phyloP scores from a whole-genome alignment of 805 yeast species.

The Candida coquimbonensis region DNA sequence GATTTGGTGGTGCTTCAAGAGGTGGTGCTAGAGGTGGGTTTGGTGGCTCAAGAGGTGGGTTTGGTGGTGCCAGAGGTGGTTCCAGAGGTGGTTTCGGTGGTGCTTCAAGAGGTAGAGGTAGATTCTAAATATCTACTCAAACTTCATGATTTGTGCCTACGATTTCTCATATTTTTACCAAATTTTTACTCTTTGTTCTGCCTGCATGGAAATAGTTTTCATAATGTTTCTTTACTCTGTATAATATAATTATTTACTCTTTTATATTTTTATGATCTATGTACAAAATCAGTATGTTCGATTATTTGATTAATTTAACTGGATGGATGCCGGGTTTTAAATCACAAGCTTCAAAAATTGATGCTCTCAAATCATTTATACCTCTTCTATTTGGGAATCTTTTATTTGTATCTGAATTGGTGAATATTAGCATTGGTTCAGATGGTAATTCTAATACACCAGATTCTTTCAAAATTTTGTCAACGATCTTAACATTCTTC shows the following conservation, averaged over 20 bases:
- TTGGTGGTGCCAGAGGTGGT: conserved; percentile 23
- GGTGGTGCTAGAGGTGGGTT: conserved; percentile 31
- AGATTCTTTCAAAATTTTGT: conserved; percentile 31
- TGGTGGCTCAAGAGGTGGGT: conserved; percentile 23
- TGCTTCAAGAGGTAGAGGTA: conserved; percentile 24
- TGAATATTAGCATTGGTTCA: conserved; percentile 38
- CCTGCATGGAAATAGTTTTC: conserved; percentile 1
- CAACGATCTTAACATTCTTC: conserved; percentile 29
- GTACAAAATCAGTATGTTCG: too few species aligned
- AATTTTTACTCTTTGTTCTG: not conserved
- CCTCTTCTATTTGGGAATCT: conserved; percentile 40
- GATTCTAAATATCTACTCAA: conserved; percentile 13
- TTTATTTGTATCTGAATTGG: conserved; percentile 38
- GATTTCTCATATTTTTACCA: not conserved
- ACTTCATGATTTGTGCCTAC: not conserved
- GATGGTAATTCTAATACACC: conserved; percentile 36
- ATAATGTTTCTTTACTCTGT: not conserved
- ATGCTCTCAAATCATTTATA: conserved; percentile 41
- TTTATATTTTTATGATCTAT: not conserved
- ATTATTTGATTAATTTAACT: conserved; percentile 12
- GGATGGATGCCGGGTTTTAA: conserved; percentile 22
- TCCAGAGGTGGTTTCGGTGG: conserved; percentile 31
- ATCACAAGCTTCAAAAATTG: conserved; percentile 50
- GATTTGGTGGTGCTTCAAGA: conserved; percentile 25
- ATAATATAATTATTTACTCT: conserved; percentile 2